phyloP scores from a whole-genome alignment of 305 asterid genomes.

The Plantago rigida region DNA sequence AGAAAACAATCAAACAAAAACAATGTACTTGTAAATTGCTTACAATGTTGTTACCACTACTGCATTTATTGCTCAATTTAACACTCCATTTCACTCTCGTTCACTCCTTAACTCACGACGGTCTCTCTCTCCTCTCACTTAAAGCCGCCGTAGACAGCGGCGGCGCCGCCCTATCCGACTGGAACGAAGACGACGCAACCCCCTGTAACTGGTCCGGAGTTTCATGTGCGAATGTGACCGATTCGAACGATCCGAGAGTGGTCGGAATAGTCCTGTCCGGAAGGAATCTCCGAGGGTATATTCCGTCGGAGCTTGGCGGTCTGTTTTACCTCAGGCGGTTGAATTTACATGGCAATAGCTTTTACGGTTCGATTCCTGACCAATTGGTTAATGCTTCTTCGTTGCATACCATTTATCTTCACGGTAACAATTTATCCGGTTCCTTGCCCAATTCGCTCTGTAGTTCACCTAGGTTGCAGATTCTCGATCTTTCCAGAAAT shows the following conservation, averaged over 20 bases:
- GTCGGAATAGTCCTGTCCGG: constrained; percentile 63
- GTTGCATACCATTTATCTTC: constrained; percentile 70
- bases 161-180: constrained; percentile 47
- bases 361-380: constrained; percentile 75
- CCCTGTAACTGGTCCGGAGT: constrained; percentile 88
- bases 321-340: constrained; percentile 72
- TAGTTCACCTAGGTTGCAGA: constrained; percentile 63
- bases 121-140: constrained; percentile 68
- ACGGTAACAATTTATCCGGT: constrained; percentile 74
- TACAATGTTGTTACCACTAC: constrained; percentile 29
- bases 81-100: constrained; percentile 13
- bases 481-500: constrained; percentile 64
- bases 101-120: constrained; percentile 49
- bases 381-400: constrained; percentile 81
- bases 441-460: constrained; percentile 62
- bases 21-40: too few species aligned
- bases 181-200: constrained; percentile 65
- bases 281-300: constrained; percentile 64
- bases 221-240: constrained; percentile 70
- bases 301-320: constrained; percentile 84
- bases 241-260: constrained; percentile 54
- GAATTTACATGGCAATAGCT: constrained; percentile 65
- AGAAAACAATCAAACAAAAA: too few species aligned
- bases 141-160: constrained; percentile 66
- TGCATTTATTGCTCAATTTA: constrained; percentile 25